Base-by-base conservation (phyloP, 306 rosid genomes). In the Herpetospermum pedunculosum region DNA sequence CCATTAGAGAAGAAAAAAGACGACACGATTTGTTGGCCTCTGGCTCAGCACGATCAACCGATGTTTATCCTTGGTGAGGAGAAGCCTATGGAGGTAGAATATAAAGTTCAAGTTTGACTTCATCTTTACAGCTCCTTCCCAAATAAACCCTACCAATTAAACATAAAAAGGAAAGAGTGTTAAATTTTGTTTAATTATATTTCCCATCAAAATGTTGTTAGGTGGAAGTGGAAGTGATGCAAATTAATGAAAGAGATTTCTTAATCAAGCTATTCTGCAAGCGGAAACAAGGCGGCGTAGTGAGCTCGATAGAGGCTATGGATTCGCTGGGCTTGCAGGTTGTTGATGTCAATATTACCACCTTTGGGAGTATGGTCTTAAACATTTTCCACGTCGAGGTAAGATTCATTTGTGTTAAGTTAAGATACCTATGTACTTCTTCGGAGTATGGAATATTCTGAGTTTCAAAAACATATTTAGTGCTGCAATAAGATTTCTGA, bases 171-270 rank as follows among this genome's bases (percentile, higher is more conserved):
- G 67, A 43, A 75, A 58, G 55, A 44, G 57, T 43, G 44, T 54
- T 55, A 18, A 1, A 21, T 55, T 37, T 48, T 19, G 43, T 15
- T 67, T 75, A 3, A 47, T 19, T 13, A 44, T 15, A 21, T 41
- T 64, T 38, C 52, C 30, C 29, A 14, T 26, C 5, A 35, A 73
- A 35, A 21, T 69, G 40, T 44, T 23, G 18, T 50, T 63, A 85
- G 93, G 80, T 74, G 83, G 80, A 85, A 76, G 87, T 75, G 77
- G 96, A 89, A 76, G 97, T 91, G 79, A 79, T 83, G 76, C 91
- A 79, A 73, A 75, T 87, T 23, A 73, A 84, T 29, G 59, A 63
- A 80, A 79, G 76, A 81, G 81, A 74, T 37, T 88, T 77, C 82
- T 71, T 87, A 72, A 76, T 93, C 30, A 88, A 84, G 81, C 16